Base-by-base conservation (phyloP, 75 land plant species). In the Picea sitchensis region DNA sequence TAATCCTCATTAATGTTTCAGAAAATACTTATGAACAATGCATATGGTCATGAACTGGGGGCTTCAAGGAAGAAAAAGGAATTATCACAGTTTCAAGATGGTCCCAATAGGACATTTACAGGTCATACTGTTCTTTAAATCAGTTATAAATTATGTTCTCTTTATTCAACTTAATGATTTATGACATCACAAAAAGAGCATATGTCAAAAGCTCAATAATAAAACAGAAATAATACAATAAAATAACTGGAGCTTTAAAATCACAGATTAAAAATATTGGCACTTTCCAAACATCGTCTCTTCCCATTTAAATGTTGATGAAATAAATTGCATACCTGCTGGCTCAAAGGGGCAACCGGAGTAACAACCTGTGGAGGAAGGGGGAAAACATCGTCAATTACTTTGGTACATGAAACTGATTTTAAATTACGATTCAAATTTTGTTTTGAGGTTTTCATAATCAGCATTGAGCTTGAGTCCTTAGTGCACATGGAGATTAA, bases 291-390 rank as follows among this genome's bases (percentile, higher is more conserved):
- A 51, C 56, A 51, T 51, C 6, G 12, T 7, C 30, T 32, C 59
- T 61, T 21, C 47, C 44, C 8, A 5, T 69, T 1, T 6, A 61
- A 8, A 13, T 20, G 23, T 11, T 44, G 26, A 58, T 38, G 14
- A 57, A 62, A 34, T 69, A 34, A 54, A 75, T n/a, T 58, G 26
- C 83, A 15, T 89, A 94, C 95, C 93, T 94, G 87, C 77, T 85
- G 73, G 47, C 61, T 18, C 73, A 74, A 54, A 2, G 47, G 58
- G 77, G n/a, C 0, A 41, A 41, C 44, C 44, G 5, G 44, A 41
- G 44, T 41, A 41, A 41, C 44, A 41, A 92, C 99, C 97, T 94
- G 92, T 84, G 84, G 61, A 1, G 30, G 44, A 51, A 26, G 26
- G 65, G 34, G 56, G 56, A 51, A 51, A 32, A 57, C 41, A 71